Conservation (phyloP, 1,284 basidiomycete species). For the Fomitopsis pinicola region DNA sequence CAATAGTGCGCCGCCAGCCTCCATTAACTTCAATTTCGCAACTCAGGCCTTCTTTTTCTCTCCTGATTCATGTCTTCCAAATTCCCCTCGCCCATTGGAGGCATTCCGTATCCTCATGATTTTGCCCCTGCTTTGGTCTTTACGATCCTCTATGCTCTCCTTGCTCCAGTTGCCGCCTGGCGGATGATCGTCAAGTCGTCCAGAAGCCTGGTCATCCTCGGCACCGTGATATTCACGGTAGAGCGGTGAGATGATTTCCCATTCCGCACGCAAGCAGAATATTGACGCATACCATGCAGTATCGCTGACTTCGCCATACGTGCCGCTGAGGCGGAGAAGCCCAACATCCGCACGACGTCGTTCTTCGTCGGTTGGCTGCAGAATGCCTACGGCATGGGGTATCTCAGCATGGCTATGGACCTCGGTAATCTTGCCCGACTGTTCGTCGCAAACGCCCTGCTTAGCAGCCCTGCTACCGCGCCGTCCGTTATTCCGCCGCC, state of each 20-base stretch:
- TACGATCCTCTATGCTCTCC: neutral
- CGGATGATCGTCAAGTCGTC: neutral
- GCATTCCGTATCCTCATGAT: conserved; percentile 10
- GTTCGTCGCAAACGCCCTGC: neutral
- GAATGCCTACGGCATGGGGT: neutral
- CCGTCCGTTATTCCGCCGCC: neutral
- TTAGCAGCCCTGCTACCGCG: neutral
- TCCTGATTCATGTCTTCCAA: neutral
- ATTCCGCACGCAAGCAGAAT: neutral
- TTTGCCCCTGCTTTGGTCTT: conserved; percentile 13
- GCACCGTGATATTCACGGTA: neutral
- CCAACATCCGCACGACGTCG: neutral
- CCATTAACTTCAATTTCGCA: neutral
- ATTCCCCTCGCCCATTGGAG: conserved; percentile 15
- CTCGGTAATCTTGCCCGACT: neutral
- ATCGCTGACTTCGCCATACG: neutral
- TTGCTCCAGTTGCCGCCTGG: neutral
- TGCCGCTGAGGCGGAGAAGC: neutral
- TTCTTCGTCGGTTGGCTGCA: conserved; percentile 1
- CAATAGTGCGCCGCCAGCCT: neutral
- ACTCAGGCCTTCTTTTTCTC: neutral
- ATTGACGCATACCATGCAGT: neutral
- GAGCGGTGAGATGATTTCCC: neutral
- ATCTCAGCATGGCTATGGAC: neutral
- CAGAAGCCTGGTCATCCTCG: neutral